Conservation (phyloP, 2,329 filamentous ascomycete species). For the Neopestalotiopsis rosae region DNA sequence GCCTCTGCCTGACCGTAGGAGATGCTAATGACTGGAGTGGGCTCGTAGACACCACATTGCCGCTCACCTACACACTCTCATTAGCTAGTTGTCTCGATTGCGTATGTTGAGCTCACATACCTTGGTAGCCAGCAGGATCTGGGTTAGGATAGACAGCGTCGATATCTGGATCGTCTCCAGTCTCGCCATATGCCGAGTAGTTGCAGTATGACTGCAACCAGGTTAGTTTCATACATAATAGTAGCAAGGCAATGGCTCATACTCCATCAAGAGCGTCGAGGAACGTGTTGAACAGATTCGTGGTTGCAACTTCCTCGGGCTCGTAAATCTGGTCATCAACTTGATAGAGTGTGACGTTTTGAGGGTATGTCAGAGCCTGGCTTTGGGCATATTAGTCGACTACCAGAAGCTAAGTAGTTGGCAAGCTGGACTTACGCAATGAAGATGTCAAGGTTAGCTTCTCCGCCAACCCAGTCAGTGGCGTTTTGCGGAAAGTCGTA, state of each 20-base stretch:
- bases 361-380: slow-evolving; percentile 40
- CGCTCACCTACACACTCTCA: slow-evolving; percentile 23
- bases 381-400: slow-evolving; percentile 31
- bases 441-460: slow-evolving; percentile 40
- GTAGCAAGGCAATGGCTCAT: neutral
- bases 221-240: neutral
- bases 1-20: slow-evolving; percentile 58
- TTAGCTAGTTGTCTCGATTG: neutral
- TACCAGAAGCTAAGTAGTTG: neutral
- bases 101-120: slow-evolving; percentile 23
- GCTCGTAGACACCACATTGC: slow-evolving; percentile 44
- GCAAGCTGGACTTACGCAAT: slow-evolving; percentile 22
- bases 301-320: slow-evolving; percentile 7
- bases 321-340: slow-evolving; percentile 46
- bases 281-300: slow-evolving; percentile 43
- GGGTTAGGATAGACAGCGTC: slow-evolving; percentile 49
- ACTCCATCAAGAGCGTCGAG: slow-evolving; percentile 47
- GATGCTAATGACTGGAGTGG: slow-evolving; percentile 61
- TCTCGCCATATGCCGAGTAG: slow-evolving; percentile 29
- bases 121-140: slow-evolving; percentile 48
- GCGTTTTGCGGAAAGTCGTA: slow-evolving; percentile 20
- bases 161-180: slow-evolving; percentile 23
- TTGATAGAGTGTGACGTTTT: slow-evolving; percentile 41
- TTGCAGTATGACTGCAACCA: slow-evolving; percentile 32
- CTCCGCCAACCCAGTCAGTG: slow-evolving; percentile 28